Conservation (phyloP, 805 yeast species). For the Kregervanrija pseudodelftensis region DNA sequence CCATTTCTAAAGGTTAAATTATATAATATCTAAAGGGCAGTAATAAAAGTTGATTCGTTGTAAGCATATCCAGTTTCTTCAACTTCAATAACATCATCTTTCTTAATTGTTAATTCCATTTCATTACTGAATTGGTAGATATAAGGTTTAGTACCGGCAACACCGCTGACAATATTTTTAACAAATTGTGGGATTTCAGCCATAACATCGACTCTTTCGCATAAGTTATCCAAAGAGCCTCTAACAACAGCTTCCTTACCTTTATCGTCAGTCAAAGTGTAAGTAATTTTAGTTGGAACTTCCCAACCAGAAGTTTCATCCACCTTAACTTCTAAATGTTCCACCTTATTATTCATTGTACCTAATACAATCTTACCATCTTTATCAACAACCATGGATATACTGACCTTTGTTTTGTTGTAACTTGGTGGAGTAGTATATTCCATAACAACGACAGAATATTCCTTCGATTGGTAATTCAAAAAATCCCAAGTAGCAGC, state of each 20-base stretch:
- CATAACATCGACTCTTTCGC: conserved; percentile 96
- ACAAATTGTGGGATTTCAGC: conserved; percentile 93
- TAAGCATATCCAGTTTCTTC: conserved; percentile 61
- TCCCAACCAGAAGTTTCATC: conserved; percentile 93
- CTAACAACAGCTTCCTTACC: conserved; percentile 41
- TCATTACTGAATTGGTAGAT: conserved; percentile 85
- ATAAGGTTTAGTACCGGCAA: conserved; percentile 94
- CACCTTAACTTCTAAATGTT: conserved; percentile 45
- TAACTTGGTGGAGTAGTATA: conserved; percentile 91
- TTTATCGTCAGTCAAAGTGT: conserved; percentile 37
- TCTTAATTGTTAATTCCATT: conserved; percentile 32
- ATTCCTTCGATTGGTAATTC: conserved; percentile 72
- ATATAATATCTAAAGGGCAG: conserved; percentile 21
- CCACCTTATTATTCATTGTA: conserved; percentile 57
- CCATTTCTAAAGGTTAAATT: conserved; percentile 1
- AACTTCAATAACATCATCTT: conserved; percentile 32
- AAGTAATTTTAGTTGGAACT: conserved; percentile 63
- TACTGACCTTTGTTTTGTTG: conserved; percentile 69
- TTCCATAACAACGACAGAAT: conserved; percentile 84
- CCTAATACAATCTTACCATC: conserved; percentile 54
- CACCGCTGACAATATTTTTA: conserved; percentile 87
- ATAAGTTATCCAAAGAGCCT: conserved; percentile 56
- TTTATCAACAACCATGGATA: conserved; percentile 67
- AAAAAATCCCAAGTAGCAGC: conserved; percentile 95
- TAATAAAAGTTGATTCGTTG: conserved; percentile 77